Evolutionary conservation across 345 rosid species (phyloP).

Genomic region (Citrus mangshanensis): DNA sequence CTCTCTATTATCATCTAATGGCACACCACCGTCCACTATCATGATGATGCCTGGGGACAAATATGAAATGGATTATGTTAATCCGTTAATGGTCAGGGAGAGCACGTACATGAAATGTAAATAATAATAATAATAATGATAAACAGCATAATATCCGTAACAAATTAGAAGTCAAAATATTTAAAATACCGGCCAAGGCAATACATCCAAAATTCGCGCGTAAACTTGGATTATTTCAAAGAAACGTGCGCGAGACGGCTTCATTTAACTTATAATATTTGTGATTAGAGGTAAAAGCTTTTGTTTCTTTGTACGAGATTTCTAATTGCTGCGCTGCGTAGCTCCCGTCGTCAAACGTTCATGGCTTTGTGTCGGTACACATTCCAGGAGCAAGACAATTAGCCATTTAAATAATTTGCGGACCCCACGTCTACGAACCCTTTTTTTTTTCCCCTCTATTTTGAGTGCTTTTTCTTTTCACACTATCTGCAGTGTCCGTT

Average conservation of each 20-base stretch:
- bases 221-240: neutral
- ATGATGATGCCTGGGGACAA: neutral
- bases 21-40: constrained; percentile 1
- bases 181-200: neutral
- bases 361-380: neutral
- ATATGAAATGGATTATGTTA: no score
- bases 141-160: neutral
- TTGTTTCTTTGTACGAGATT: neutral
- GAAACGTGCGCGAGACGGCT: neutral
- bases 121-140: no score
- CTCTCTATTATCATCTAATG: neutral
- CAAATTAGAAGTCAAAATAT: neutral
- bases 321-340: neutral
- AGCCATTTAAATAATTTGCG: neutral
- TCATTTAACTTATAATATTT: neutral
- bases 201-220: neutral
- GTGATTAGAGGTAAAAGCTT: neutral
- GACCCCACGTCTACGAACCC: neutral
- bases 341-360: neutral
- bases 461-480: neutral
- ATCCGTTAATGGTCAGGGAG: no score
- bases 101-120: no score
- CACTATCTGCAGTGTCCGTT: neutral
- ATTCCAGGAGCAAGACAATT: neutral
- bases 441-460: neutral